phyloP scores from a whole-genome alignment of 1,139 yeast species.

The Blastobotrys aristatus region DNA sequence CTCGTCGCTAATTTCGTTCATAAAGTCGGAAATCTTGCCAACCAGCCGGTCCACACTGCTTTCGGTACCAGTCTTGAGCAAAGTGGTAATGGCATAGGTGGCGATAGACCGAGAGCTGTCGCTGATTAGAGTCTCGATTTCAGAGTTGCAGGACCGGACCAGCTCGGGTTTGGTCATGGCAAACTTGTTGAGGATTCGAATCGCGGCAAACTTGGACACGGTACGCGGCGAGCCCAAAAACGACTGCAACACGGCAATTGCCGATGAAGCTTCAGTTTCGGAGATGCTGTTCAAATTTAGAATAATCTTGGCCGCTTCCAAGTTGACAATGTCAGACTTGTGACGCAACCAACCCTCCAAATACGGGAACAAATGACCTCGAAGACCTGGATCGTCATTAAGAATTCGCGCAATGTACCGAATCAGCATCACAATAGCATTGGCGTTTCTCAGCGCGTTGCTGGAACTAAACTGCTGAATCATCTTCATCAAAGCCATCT shows the following conservation, averaged over 20 bases:
- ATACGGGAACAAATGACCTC: constrained; percentile 51
- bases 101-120: constrained; percentile 89
- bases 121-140: constrained; percentile 79
- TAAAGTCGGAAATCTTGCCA: constrained; percentile 78
- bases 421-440: constrained; percentile 78
- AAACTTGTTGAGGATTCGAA: constrained; percentile 78
- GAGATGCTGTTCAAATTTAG: constrained; percentile 56
- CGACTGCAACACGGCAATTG: constrained; percentile 67
- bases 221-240: constrained; percentile 85
- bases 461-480: constrained; percentile 63
- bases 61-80: constrained; percentile 90
- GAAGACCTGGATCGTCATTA: constrained; percentile 48
- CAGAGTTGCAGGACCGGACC: constrained; percentile 68
- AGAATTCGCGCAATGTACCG: constrained; percentile 74
- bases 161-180: constrained; percentile 79
- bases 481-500: constrained; percentile 89
- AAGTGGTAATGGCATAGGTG: constrained; percentile 97
- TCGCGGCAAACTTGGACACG: constrained; percentile 87
- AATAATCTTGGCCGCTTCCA: constrained; percentile 88
- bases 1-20: constrained; percentile 94
- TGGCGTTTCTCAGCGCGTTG: constrained; percentile 39
- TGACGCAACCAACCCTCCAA: constrained; percentile 70
- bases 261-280: constrained; percentile 58
- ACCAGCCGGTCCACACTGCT: constrained; percentile 87
- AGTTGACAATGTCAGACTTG: constrained; percentile 83